Base-by-base conservation (phyloP, 1,284 basidiomycete genomes). In the Ceratobasidium sp. region DNA sequence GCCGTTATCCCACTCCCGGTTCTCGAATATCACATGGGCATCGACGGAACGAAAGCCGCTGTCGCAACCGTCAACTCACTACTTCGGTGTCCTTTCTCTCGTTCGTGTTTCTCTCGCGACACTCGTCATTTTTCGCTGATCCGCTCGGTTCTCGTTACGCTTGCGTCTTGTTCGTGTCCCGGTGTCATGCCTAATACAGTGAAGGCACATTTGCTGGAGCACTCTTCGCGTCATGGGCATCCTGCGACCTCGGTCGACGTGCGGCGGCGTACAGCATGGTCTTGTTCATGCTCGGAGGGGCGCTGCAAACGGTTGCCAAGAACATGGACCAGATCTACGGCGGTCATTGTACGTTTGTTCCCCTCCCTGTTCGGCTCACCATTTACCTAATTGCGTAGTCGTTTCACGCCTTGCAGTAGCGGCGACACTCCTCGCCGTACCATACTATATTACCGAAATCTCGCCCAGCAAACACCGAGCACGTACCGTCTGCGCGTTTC, bases 41-140 rank as follows among this genome's bases (percentile, higher is more conserved):
- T 79, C 35, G 48, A 66, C 33, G 78, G 78, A 20, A 73, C 75
- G 1, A 64, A 60, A 30, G 59, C 57, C 18, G 64, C 71, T 33
- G 70, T 73, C n/a, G 78, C 78, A 1, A 66, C 70, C 16, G 70
- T 77, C 60, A 75, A 73, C 46, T 77, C 76, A 5, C n/a, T n/a
- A 79, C 78, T 35, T 71, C 78, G 41, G 78, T 79, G 0, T 79
- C 78, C n/a, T 67, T 79, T 12, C 77, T 79, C 52, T 79, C 69
- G 78, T 78, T 23, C 50, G 78, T 20, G 23, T 38, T 20, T n/a
- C 23, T n/a, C n/a, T 6, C 38, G 10, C 5, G 41, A 55, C 68
- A 59, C 54, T n/a, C 41, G 54, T 71, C 27, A 30, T 59, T 41
- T 57, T 33, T 50, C n/a, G 23, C 52, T 55, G n/a, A 68, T 30